Base-by-base conservation (phyloP, 2,329 filamentous ascomycete species). In the Exophiala spinifera region DNA sequence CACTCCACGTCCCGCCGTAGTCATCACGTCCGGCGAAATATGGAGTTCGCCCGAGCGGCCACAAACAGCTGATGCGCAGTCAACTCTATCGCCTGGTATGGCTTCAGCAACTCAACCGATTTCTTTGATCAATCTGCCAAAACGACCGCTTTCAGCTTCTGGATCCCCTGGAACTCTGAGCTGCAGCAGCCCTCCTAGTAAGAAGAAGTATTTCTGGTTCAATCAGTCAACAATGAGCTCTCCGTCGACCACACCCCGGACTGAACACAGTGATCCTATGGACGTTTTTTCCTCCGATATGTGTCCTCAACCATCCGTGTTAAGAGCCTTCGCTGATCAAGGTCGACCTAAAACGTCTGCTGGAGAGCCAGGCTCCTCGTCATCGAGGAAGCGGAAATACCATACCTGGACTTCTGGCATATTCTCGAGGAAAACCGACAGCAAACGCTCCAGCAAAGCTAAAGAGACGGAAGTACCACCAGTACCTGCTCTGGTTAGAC, bases 351-450 rank as follows among this genome's bases (percentile, higher is more conserved):
- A 59, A 46, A 61, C 62, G 11, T 67, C 66, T 47, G 66, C 59
- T 46, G 69, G 64, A 52, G 71, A 64, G 52, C 67, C 63, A 55
- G 67, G 56, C 42, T 21, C 23, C 48, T 74, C 66, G 36, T 72
- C 65, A 54, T 81, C 78, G 72, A 80, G 81, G 59, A 80, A 85
- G 66, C 91, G 89, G 72, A 88, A 88, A 68, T 88, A 92, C 55
- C 90, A 88, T 65, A 77, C 74, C 11, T 81, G 78, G 78, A 77
- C 78, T 37, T 77, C 76, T 17, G 73, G 76, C 7, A 78, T 81
- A 50, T 64, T 81, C 42, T 75, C 74, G 14, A 70, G 76, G 20
- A 79, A 78, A 61, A 68, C 72, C 36, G 77, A 77, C 55, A 10
- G 28, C 28, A 72, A 74, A 47, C 70, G 74, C 49, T 66, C 67